Base-by-base conservation (phyloP, 2,329 filamentous ascomycete species). In the Pseudogymnoascus sp. region DNA sequence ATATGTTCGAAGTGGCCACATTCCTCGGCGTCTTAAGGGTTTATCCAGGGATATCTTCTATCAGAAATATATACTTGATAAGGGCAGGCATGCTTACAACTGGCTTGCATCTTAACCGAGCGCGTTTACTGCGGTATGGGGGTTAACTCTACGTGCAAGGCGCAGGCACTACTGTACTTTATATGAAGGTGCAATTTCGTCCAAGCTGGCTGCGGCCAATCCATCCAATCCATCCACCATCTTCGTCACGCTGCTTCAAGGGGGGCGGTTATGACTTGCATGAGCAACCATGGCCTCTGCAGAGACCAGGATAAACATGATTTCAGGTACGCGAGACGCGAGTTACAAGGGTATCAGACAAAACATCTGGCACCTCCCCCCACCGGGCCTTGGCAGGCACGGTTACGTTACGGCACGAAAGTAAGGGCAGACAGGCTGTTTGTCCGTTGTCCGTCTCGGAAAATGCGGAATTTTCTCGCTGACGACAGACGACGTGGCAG, bases 151-250 rank as follows among this genome's bases (percentile, higher is more conserved):
- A 28, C 23, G n/a, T 23, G 23, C n/a, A 52, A 52, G 23, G 9
- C n/a, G n/a, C 41, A 52, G n/a, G 26, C 45, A 30, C 45, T 52
- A 52, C 45, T 30, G 45, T 52, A 30, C 45, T 52, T 8, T 30
- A 52, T 52, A 52, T 52, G 45, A 52, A 52, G 8, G 45, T 30
- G 45, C 23, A 52, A 52, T 52, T 52, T 52, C n/a, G 45, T 30
- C 26, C n/a, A 28, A 18, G 26, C 23, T 48, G 21, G 7, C 41
- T 15, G n/a, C 23, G 15, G 45, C 45, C 45, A 52, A 52, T 52
- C 45, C 26, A 10, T 52, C 15, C 21, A n/a, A n/a, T n/a, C 26
- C n/a, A 12, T 52, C 19, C 45, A 30, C n/a, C n/a, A n/a, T n/a
- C n/a, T n/a, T n/a, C n/a, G n/a, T 52, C n/a, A 13, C 26, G 9